Evolutionary conservation across 73 alveolate species (phyloP).

Genomic region (Blepharisma japonicum): DNA sequence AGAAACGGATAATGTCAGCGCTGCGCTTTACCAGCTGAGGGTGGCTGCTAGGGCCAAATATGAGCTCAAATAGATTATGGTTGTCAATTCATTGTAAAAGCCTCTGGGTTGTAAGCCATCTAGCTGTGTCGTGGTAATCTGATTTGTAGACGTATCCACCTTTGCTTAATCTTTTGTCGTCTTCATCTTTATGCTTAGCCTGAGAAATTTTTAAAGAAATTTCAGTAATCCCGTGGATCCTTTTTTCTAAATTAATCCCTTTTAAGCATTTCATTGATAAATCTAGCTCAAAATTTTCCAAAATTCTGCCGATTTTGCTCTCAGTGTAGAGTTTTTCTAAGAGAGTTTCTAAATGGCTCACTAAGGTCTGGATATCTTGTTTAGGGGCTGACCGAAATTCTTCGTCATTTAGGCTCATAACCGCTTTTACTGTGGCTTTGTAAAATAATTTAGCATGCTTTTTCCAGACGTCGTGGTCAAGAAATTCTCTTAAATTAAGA

Average conservation of each 20-base stretch:
- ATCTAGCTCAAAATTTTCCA: conserved; percentile 27
- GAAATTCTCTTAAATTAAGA: not conserved
- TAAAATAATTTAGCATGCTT: not conserved
- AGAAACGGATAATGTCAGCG: conserved; percentile 3
- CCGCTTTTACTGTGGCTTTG: no score
- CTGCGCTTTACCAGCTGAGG: conserved; percentile 23
- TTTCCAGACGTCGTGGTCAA: not conserved
- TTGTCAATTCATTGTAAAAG: conserved; percentile 14
- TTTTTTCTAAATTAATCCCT: not conserved
- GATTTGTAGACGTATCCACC: not conserved
- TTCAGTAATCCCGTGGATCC: conserved; percentile 30
- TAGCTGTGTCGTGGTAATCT: not conserved
- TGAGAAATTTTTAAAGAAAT: conserved; percentile 20
- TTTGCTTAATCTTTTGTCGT: conserved; percentile 11
- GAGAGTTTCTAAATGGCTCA: not conserved
- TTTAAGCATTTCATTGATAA: not conserved
- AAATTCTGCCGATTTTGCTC: not conserved
- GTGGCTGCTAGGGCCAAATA: conserved; percentile 26
- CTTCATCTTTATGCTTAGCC: conserved; percentile 16
- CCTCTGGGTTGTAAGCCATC: conserved; percentile 6
- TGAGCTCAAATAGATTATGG: not conserved
- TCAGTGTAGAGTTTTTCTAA: not conserved
- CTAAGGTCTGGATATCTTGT: not conserved
- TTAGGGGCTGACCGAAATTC: not conserved
- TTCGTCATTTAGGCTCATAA: not conserved